phyloP scores from a whole-genome alignment of 371 early-diverging fungal species.

The Mucor circinelloides region DNA sequence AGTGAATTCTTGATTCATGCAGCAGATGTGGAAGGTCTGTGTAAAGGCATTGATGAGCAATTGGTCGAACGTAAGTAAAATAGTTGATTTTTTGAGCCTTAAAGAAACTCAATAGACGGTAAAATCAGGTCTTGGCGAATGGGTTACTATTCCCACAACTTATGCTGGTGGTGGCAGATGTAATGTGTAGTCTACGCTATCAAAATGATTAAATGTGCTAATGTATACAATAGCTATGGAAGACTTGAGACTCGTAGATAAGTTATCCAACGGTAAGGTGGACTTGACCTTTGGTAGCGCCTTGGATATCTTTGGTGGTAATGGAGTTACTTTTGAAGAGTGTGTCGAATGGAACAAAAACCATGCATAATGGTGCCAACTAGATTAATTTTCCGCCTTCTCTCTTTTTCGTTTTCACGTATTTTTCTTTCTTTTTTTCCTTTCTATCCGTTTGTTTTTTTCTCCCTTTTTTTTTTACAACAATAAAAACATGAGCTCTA shows the following conservation, averaged over 20 bases:
- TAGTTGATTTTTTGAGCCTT: no score
- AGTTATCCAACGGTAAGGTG: conserved; percentile 81
- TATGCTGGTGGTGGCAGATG: conserved; percentile 95
- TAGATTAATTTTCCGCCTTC: conserved; percentile 20
- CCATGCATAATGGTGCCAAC: conserved; percentile 17
- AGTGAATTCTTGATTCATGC: conserved; percentile 97
- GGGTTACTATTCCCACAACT: conserved; percentile 90
- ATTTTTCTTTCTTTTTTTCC: neutral
- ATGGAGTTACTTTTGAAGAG: conserved; percentile 77
- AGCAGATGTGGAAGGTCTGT: conserved; percentile 96
- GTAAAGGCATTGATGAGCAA: conserved; percentile 89
- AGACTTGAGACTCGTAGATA: conserved; percentile 82
- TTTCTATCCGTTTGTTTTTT: no score
- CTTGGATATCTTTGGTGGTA: conserved; percentile 97
- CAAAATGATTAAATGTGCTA: neutral
- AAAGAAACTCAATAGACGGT: neutral
- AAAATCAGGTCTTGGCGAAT: conserved; percentile 69
- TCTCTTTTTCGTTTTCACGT: neutral
- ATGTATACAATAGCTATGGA: conserved; percentile 48
- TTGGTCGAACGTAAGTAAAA: conserved; percentile 67
- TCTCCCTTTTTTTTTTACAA: neutral
- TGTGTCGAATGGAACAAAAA: conserved; percentile 77
- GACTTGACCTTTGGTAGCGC: conserved; percentile 96
- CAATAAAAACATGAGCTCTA: conserved; percentile 3
- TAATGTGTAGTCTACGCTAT: conserved; percentile 41